These are phyloP conservation scores for Astrephomene gubernaculifera DNA, from an alignment of 139 green algal genomes.

Conservation along the genomic window DNA sequence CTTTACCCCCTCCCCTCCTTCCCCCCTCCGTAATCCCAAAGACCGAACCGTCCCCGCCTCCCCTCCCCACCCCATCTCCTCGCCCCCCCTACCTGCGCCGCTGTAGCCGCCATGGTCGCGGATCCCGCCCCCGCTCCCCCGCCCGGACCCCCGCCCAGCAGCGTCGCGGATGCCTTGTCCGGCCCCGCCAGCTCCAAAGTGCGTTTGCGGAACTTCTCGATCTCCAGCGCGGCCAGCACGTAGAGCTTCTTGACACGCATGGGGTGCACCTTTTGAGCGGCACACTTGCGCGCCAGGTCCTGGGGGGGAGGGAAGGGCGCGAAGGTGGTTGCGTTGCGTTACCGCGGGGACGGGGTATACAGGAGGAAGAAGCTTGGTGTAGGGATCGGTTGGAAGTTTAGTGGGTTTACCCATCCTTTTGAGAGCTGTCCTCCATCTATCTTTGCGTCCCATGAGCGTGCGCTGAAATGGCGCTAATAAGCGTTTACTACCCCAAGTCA, in stretches of 20 bases:
- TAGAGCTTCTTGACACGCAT: constrained; percentile 89
- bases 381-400: no score
- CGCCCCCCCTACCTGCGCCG: constrained; percentile 35
- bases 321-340: no score
- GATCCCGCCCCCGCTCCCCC: neutral
- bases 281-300: constrained; percentile 39
- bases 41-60: no score
- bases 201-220: constrained; percentile 74
- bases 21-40: neutral
- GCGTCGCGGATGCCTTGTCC: constrained; percentile 34
- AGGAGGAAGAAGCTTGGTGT: neutral
- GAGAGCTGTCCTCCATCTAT: no score
- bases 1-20: neutral
- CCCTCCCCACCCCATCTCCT: neutral
- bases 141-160: constrained; percentile 42
- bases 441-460: no score
- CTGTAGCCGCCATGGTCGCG: constrained; percentile 51
- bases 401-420: neutral
- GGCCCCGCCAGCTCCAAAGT: constrained; percentile 60
- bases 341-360: neutral
- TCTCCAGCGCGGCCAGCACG: constrained; percentile 82
- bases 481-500: no score
- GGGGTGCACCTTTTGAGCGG: constrained; percentile 61
- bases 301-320: neutral
- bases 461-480: no score